A percentile compares a stretch with the other conserved stretches of the same genome.
Evolutionary conservation across 2,329 filamentous ascomycete genomes (phyloP).

Genomic region (Fusarium sterilihyphosum): DNA sequence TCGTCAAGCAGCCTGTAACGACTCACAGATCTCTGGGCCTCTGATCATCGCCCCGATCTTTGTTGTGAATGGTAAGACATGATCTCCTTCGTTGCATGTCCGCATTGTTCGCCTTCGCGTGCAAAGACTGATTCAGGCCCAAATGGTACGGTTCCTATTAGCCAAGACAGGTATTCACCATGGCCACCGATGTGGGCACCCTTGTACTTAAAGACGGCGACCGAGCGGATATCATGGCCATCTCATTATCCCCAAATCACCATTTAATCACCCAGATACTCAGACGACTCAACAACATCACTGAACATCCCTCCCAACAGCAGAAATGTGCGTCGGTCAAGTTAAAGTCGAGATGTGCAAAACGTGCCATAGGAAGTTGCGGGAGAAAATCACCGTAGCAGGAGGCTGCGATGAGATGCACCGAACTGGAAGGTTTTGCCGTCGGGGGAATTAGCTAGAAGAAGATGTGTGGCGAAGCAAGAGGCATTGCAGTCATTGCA

Average conservation of each 20-base stretch:
- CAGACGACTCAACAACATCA: not conserved
- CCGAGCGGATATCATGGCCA: rapidly evolving
- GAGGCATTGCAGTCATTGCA: not conserved
- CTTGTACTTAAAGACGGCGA: not conserved
- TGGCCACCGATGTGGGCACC: rapidly evolving
- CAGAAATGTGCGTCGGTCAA: not conserved
- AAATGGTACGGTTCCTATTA: rapidly evolving
- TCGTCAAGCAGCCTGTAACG: rapidly evolving
- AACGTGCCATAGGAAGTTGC: not conserved
- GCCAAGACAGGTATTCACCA: rapidly evolving
- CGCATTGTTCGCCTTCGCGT: rapidly evolving
- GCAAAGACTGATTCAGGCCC: rapidly evolving
- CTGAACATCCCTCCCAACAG: not conserved
- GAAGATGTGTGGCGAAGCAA: not conserved
- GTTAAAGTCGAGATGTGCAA: not conserved
- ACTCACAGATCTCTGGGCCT: rapidly evolving
- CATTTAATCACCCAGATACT: too few relatives aligned
- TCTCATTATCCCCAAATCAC: rapidly evolving
- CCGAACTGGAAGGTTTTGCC: not conserved
- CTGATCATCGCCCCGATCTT: not conserved
- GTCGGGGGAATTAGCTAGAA: not conserved
- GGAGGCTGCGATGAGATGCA: not conserved
- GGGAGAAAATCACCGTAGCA: not conserved
- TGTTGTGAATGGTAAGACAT: rapidly evolving
- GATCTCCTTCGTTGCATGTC: rapidly evolving